Percentiles rank a stretch among this genome's conserved stretches.
phyloP scores from a whole-genome alignment of 2,329 filamentous ascomycete genomes.

The Thelonectria rubi region DNA sequence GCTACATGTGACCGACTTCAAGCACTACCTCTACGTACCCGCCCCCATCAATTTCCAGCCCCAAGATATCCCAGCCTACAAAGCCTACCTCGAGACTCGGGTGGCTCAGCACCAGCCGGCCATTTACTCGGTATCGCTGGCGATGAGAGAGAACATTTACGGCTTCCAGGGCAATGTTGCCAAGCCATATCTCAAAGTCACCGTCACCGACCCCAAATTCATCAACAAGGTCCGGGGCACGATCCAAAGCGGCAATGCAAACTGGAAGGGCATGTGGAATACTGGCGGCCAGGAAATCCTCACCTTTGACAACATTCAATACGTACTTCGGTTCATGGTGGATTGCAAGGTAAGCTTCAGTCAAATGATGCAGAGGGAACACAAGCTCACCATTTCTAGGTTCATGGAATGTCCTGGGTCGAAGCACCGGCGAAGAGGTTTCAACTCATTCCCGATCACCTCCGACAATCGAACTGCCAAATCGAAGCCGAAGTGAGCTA shows the following conservation, averaged over 20 bases:
- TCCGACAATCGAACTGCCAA: conserved; percentile 91
- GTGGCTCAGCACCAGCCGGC: conserved; percentile 76
- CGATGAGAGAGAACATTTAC: conserved; percentile 89
- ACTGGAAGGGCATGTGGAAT: conserved; percentile 93
- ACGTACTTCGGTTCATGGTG: conserved; percentile 96
- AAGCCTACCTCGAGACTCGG: conserved; percentile 80
- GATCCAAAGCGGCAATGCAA: conserved; percentile 80
- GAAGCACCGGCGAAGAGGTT: conserved; percentile 82
- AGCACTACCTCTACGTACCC: conserved; percentile 94
- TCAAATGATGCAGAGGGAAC: too few relatives aligned
- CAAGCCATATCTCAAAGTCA: conserved; percentile 92
- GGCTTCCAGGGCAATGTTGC: conserved; percentile 94
- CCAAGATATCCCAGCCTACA: conserved; percentile 81
- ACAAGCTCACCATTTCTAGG: conserved; percentile 54
- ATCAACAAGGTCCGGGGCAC: conserved; percentile 78
- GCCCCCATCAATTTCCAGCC: conserved; percentile 84
- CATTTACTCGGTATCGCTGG: conserved; percentile 83
- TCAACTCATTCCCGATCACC: conserved; percentile 69
- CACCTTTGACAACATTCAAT: conserved; percentile 97
- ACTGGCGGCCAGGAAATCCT: conserved; percentile 74
- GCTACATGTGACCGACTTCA: conserved; percentile 93
- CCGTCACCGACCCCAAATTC: conserved; percentile 86
- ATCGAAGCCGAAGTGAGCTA: conserved; percentile 92
- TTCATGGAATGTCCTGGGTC: conserved; percentile 97
- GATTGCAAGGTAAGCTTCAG: conserved; percentile 77